Evolutionary conservation across 2,329 filamentous ascomycete species (phyloP).

Genomic region (Remersonia thermophila): DNA sequence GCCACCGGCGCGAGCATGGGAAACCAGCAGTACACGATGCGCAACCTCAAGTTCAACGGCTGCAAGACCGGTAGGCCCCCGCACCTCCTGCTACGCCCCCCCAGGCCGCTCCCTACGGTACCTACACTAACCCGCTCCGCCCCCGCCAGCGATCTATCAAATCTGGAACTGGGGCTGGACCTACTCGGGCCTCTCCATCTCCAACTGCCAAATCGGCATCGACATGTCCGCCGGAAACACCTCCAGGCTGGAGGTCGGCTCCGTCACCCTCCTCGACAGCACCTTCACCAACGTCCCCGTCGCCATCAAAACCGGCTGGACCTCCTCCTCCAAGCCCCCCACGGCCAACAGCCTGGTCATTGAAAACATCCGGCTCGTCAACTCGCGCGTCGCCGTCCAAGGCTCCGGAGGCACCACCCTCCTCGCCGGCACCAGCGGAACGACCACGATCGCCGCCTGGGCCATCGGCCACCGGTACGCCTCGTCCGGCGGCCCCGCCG

Average conservation of each 20-base stretch:
- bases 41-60: constrained; percentile 52
- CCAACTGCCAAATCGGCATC: constrained; percentile 46
- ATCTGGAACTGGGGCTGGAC: constrained; percentile 68
- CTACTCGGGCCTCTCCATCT: constrained; percentile 48
- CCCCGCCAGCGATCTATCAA: constrained; percentile 43
- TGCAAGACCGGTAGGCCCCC: constrained; percentile 39
- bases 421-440: constrained; percentile 41
- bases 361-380: constrained; percentile 30
- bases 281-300: constrained; percentile 49
- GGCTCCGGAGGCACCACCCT: constrained; percentile 29
- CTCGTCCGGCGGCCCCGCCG: constrained; percentile 24
- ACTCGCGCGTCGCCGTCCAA: constrained; percentile 29
- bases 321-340: constrained; percentile 24
- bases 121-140: not conserved
- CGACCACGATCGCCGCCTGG: constrained; percentile 48
- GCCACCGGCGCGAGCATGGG: constrained; percentile 49
- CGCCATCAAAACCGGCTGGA: constrained; percentile 52
- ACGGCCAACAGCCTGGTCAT: constrained; percentile 49
- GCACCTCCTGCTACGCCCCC: no score
- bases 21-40: constrained; percentile 58
- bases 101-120: no score
- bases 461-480: constrained; percentile 56
- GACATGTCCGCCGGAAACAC: constrained; percentile 38
- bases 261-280: constrained; percentile 59
- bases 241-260: constrained; percentile 49